phyloP scores from a whole-genome alignment of 2,329 filamentous ascomycete species.

The Aspergillus sp. region DNA sequence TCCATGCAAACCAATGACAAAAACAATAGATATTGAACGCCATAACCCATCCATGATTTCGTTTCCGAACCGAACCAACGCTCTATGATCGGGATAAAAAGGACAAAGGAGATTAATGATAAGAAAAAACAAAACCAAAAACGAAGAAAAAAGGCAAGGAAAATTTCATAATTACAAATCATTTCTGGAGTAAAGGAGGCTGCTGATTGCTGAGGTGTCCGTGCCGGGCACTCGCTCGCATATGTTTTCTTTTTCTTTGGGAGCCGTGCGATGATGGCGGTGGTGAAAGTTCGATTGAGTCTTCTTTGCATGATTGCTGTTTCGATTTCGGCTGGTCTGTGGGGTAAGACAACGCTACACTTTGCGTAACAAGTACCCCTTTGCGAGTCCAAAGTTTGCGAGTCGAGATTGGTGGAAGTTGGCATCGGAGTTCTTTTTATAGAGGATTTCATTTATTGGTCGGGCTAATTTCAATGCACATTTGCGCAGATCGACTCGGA shows the following conservation, averaged over 20 bases:
- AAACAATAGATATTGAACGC: neutral
- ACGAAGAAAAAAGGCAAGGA: neutral
- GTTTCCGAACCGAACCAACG: neutral
- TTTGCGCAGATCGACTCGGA: neutral
- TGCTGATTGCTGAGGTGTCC: neutral
- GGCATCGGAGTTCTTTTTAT: neutral
- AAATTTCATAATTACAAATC: constrained; percentile 8
- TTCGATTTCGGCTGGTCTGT: neutral
- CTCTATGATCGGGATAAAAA: neutral
- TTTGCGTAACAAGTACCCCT: neutral
- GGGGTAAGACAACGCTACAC: constrained; percentile 3
- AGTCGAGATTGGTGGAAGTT: neutral
- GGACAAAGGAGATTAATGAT: neutral
- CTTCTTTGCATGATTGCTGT: neutral
- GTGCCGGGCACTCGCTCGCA: neutral
- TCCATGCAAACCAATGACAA: neutral
- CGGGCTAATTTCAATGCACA: neutral
- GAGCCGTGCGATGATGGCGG: neutral
- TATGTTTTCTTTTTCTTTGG: neutral
- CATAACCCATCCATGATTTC: constrained; percentile 1
- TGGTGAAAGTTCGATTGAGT: neutral
- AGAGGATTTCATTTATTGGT: neutral
- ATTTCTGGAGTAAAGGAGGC: neutral
- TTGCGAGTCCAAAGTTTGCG: neutral
- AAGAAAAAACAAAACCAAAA: neutral